A percentile compares a stretch with the other conserved stretches of the same genome.
Conservation (phyloP, 768 basidiomycete genomes). For the Amanita jacksonii region DNA sequence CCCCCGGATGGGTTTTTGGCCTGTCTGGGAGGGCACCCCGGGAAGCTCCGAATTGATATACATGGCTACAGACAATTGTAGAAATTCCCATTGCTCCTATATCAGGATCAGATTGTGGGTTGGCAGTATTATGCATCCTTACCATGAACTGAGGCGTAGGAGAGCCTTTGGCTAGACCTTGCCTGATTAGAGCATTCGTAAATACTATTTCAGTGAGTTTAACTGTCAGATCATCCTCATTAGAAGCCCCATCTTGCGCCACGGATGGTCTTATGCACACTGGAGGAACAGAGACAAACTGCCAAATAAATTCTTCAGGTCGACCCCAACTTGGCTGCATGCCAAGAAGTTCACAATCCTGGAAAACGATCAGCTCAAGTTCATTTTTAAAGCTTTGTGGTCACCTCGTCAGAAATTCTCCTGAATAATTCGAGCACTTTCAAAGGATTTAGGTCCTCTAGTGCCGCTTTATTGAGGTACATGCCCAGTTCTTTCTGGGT, state of each 20-base stretch:
- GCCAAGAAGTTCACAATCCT: constrained; percentile 95
- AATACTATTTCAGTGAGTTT: constrained; percentile 97
- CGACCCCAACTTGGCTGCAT: constrained; percentile 81
- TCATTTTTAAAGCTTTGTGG: constrained; percentile 7
- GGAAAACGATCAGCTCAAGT: background rate
- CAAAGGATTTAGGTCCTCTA: constrained; percentile 91
- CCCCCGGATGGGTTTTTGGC: constrained; percentile 92
- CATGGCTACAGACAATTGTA: constrained; percentile 91
- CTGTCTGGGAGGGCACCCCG: constrained; percentile 79
- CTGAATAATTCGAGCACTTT: constrained; percentile 90
- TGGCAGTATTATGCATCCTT: background rate
- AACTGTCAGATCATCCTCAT: constrained; percentile 96
- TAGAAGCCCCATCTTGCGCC: constrained; percentile 94
- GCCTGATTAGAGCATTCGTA: constrained; percentile 86
- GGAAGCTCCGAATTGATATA: constrained; percentile 98
- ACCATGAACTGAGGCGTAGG: constrained; percentile 90
- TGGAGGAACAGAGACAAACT: constrained; percentile 96
- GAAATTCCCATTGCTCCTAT: constrained; percentile 97
- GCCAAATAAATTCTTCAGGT: constrained; percentile 98
- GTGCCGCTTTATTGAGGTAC: constrained; percentile 79
- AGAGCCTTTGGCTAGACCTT: constrained; percentile 79
- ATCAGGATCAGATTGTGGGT: background rate
- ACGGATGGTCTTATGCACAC: constrained; percentile 97
- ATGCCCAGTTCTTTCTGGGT: constrained; percentile 80
- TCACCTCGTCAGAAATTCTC: constrained; percentile 84